phyloP scores from a whole-genome alignment of 2,329 filamentous ascomycete genomes.

The Phyllosticta citribraziliensis region DNA sequence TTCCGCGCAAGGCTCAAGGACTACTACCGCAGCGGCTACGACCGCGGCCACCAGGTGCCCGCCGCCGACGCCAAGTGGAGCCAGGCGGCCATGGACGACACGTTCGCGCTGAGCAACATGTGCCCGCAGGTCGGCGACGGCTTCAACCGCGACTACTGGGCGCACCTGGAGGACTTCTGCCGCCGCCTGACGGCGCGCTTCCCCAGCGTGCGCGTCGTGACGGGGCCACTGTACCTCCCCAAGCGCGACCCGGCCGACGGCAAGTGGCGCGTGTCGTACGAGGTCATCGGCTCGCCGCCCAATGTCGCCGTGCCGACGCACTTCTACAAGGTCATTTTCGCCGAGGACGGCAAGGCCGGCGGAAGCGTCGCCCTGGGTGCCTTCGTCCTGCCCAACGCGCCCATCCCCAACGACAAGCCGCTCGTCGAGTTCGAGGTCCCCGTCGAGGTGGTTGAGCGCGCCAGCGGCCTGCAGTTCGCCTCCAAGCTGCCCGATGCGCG shows the following conservation, averaged over 20 bases:
- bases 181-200: conserved; percentile 70
- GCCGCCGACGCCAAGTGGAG: conserved; percentile 95
- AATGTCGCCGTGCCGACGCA: conserved; percentile 95
- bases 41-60: conserved; percentile 92
- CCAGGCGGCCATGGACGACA: conserved; percentile 88
- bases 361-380: conserved; percentile 77
- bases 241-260: conserved; percentile 68
- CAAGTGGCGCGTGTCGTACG: conserved; percentile 93
- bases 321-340: conserved; percentile 98
- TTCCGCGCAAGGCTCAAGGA: conserved; percentile 88
- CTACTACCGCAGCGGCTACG: conserved; percentile 91
- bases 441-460: conserved; percentile 82
- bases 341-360: conserved; percentile 60
- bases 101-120: conserved; percentile 92
- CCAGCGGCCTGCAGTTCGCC: conserved; percentile 86
- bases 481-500: conserved; percentile 63
- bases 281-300: conserved; percentile 88
- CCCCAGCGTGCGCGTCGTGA: conserved; percentile 82
- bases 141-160: conserved; percentile 99
- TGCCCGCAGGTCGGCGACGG: conserved; percentile 96
- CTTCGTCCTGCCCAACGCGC: conserved; percentile 89
- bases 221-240: conserved; percentile 86
- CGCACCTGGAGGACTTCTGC: conserved; percentile 97
- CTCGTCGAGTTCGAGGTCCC: conserved; percentile 91
- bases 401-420: conserved; percentile 78